Percentiles rank a stretch among this genome's conserved stretches.
phyloP scores from a whole-genome alignment of 495 filamentous ascomycete species.

The Penicillium ochrochloron region DNA sequence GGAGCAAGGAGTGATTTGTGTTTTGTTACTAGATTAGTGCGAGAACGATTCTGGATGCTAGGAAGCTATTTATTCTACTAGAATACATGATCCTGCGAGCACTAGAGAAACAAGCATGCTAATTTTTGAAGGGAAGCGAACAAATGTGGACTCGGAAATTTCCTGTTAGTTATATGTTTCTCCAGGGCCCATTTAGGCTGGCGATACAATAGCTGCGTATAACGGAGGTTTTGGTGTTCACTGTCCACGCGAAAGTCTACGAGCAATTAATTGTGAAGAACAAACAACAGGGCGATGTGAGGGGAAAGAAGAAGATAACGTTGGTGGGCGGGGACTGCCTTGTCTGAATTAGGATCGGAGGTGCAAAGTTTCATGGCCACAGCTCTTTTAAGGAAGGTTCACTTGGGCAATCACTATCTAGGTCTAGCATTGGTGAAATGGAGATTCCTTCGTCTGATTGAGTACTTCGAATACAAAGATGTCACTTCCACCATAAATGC shows the following conservation, averaged over 20 bases:
- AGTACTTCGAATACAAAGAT: background rate
- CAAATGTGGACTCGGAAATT: constrained; percentile 11
- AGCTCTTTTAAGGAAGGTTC: constrained; percentile 4
- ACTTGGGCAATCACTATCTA: constrained; percentile 5
- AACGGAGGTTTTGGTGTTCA: constrained; percentile 5
- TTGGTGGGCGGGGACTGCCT: constrained; percentile 8
- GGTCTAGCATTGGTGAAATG: background rate
- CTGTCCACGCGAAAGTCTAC: constrained; percentile 5
- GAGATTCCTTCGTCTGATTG: constrained; percentile 6
- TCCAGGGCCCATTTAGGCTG: constrained; percentile 4
- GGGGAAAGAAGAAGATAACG: constrained; percentile 1
- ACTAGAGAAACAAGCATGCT: constrained; percentile 3
- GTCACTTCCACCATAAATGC: no score
- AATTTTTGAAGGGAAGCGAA: background rate
- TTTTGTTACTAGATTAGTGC: constrained; percentile 1
- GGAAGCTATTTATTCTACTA: constrained; percentile 2
- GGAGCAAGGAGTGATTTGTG: constrained; percentile 7
- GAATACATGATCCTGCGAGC: constrained; percentile 5
- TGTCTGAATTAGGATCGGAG: constrained; percentile 5
- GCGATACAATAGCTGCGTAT: constrained; percentile 15
- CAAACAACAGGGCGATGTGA: constrained; percentile 7
- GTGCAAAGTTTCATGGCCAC: constrained; percentile 1
- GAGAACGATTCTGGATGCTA: constrained; percentile 7
- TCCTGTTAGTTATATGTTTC: constrained; percentile 9
- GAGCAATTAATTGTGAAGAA: constrained; percentile 3